These are phyloP conservation scores for Mycena galericulata DNA, from an alignment of 768 basidiomycete genomes.

Conservation along the genomic window DNA sequence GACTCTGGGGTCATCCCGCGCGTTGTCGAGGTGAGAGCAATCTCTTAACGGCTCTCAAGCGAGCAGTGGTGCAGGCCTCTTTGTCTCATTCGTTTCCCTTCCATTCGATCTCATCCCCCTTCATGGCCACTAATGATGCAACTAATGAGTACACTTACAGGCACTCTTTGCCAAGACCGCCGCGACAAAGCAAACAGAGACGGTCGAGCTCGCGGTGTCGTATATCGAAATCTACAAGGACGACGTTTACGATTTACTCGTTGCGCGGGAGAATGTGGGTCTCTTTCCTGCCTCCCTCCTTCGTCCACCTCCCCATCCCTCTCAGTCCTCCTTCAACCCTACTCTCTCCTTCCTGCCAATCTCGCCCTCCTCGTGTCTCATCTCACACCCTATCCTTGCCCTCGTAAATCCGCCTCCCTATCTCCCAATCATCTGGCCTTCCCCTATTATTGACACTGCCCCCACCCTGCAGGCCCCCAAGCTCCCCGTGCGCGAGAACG, in stretches of 20 bases:
- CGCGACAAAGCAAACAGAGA: not conserved
- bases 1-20: conserved; percentile 89
- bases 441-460: too few relatives aligned
- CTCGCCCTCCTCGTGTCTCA: too few relatives aligned
- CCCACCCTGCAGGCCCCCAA: conserved; percentile 60
- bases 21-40: conserved; percentile 80
- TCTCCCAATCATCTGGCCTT: too few relatives aligned
- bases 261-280: conserved; percentile 74
- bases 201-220: conserved; percentile 58
- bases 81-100: conserved; percentile 41
- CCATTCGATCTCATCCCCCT: not conserved
- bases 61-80: too few relatives aligned
- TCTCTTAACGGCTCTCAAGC: too few relatives aligned
- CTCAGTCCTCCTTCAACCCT: too few relatives aligned
- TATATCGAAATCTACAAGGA: conserved; percentile 96
- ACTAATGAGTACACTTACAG: conserved; percentile 44
- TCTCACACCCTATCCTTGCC: too few relatives aligned
- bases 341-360: too few relatives aligned
- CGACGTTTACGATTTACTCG: conserved; percentile 89
- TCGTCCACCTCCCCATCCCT: not conserved
- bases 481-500: conserved; percentile 66
- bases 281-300: not conserved
- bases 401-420: too few relatives aligned
- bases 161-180: conserved; percentile 68
- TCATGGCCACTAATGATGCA: not conserved